phyloP scores from a whole-genome alignment of 192 early-diverging fungal species.

The Entrophospora sp. region DNA sequence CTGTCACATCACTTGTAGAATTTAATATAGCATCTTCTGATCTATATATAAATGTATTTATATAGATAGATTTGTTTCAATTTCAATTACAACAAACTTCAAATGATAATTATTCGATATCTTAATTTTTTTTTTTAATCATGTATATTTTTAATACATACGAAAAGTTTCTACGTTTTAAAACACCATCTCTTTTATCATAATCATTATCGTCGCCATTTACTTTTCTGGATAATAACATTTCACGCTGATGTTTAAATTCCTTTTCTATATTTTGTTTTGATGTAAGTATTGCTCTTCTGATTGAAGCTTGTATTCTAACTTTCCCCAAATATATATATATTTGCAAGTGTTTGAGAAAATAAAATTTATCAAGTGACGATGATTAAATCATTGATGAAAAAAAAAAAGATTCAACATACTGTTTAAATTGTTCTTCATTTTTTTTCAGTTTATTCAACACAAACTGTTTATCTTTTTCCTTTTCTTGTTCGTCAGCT shows the following conservation, averaged over 20 bases:
- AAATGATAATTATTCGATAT: no score
- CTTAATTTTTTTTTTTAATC: neutral
- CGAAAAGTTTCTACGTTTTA: neutral
- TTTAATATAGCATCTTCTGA: slow-evolving; percentile 36
- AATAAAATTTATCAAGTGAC: neutral
- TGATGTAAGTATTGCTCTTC: slow-evolving; percentile 41
- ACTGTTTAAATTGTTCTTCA: slow-evolving; percentile 18
- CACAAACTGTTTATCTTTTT: slow-evolving; percentile 12
- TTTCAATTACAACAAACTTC: no score
- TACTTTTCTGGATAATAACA: slow-evolving; percentile 34
- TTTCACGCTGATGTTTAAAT: slow-evolving; percentile 35
- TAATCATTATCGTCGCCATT: slow-evolving; percentile 33
- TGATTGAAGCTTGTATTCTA: slow-evolving; percentile 40
- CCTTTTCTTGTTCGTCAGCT: slow-evolving; percentile 18
- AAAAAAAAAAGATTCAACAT: neutral
- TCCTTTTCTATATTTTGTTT: slow-evolving; percentile 41
- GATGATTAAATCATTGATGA: no score
- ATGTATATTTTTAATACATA: slow-evolving; percentile 3
- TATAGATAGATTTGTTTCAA: neutral
- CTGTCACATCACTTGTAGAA: slow-evolving; percentile 50
- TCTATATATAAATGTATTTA: slow-evolving; percentile 18
- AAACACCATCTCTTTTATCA: slow-evolving; percentile 19
- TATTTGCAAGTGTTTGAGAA: neutral
- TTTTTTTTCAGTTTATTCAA: slow-evolving; percentile 9
- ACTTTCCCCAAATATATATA: neutral